A percentile compares a stretch with the other conserved stretches of the same genome.
Evolutionary conservation across 1,284 basidiomycete genomes (phyloP).

Genomic region (Trametes versicolor): DNA sequence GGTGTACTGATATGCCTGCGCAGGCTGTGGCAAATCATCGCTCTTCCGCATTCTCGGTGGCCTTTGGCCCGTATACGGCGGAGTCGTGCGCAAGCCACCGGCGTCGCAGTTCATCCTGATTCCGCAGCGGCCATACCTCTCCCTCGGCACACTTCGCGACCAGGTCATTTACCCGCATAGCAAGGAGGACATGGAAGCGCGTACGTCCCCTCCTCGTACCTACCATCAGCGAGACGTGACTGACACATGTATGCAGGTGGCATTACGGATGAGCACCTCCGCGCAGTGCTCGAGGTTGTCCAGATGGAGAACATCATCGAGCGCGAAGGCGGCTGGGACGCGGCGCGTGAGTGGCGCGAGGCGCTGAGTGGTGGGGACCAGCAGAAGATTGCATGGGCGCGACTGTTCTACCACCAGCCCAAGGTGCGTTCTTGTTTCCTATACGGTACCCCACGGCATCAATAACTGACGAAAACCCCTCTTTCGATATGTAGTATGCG

Average conservation of each 20-base stretch:
- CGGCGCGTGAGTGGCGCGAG: conserved; percentile 91
- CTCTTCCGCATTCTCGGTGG: conserved; percentile 96
- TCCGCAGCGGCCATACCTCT: conserved; percentile 95
- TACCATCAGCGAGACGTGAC: conserved; percentile 1
- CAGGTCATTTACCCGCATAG: conserved; percentile 93
- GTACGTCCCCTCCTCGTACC: conserved; percentile 54
- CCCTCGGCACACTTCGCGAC: conserved; percentile 92
- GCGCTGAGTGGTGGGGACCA: conserved; percentile 90
- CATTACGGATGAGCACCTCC: conserved; percentile 81
- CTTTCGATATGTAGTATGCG: conserved; percentile 74
- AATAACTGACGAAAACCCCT: background rate
- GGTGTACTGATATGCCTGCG: conserved; percentile 1
- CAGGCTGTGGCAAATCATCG: conserved; percentile 89
- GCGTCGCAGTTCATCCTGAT: conserved; percentile 94
- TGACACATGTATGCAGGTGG: conserved; percentile 55
- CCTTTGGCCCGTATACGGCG: conserved; percentile 97
- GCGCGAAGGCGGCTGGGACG: conserved; percentile 97
- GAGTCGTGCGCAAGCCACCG: conserved; percentile 92
- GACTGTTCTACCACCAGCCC: conserved; percentile 95
- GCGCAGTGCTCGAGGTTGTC: conserved; percentile 79
- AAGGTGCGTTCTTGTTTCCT: conserved; percentile 62
- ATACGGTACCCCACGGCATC: background rate
- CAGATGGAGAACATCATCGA: conserved; percentile 92
- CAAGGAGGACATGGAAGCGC: conserved; percentile 75
- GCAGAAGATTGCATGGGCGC: conserved; percentile 96